A percentile compares a stretch with the other conserved stretches of the same genome.
phyloP scores from a whole-genome alignment of 345 rosid genomes.

The Capsella bursapastoris region DNA sequence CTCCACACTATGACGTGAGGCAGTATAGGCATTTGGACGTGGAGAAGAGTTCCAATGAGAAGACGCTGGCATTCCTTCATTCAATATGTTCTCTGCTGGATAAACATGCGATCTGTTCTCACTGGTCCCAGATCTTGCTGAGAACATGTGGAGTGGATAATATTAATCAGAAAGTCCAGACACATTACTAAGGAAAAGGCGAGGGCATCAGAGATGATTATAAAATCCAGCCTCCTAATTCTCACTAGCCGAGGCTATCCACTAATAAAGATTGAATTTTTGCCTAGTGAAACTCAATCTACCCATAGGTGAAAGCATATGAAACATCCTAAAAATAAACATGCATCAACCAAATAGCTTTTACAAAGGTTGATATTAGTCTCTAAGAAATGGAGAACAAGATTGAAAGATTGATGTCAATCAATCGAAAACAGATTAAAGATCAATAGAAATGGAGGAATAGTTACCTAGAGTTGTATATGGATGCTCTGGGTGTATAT shows the following conservation, averaged over 20 bases:
- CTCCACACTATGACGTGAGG: slow-evolving; percentile 56
- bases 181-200: neutral
- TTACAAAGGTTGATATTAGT: slow-evolving; percentile 11
- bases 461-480: slow-evolving; percentile 57
- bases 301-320: slow-evolving; percentile 11
- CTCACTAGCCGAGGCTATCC: slow-evolving; percentile 19
- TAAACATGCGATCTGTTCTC: slow-evolving; percentile 58
- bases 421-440: neutral
- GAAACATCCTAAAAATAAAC: slow-evolving; percentile 16
- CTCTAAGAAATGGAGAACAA: neutral
- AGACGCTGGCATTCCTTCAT: slow-evolving; percentile 58
- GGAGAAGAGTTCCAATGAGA: slow-evolving; percentile 68
- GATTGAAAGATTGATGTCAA: slow-evolving; percentile 9
- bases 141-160: slow-evolving; percentile 22
- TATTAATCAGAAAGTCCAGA: slow-evolving; percentile 26
- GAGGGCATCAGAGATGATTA: neutral
- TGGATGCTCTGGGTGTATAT: slow-evolving; percentile 62
- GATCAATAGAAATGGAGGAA: neutral
- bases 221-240: slow-evolving; percentile 11
- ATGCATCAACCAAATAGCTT: slow-evolving; percentile 27
- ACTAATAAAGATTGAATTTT: slow-evolving; percentile 18
- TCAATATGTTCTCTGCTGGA: slow-evolving; percentile 58
- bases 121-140: slow-evolving; percentile 58
- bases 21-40: slow-evolving; percentile 57
- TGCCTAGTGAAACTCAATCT: slow-evolving; percentile 23